A percentile compares a stretch with the other conserved stretches of the same genome.
These are phyloP conservation scores for Puccinia polysora DNA, from an alignment of 1,284 basidiomycete genomes.

Conservation along the genomic window DNA sequence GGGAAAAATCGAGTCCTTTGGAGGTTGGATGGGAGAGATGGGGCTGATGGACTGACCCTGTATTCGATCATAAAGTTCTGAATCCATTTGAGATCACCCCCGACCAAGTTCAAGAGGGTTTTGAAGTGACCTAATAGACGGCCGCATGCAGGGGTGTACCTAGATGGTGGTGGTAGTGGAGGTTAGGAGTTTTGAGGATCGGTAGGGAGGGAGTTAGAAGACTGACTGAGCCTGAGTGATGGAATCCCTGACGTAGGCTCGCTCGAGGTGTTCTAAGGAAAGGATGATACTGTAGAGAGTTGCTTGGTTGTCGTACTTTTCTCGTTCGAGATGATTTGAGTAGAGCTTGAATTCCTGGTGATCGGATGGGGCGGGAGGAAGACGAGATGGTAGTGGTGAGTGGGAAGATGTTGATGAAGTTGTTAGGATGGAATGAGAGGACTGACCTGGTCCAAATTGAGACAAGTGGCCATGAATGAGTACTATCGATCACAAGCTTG, in stretches of 20 bases:
- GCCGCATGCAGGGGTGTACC: slow-evolving; percentile 92
- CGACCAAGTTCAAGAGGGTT: slow-evolving; percentile 88
- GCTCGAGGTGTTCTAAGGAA: slow-evolving; percentile 85
- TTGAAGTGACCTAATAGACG: slow-evolving; percentile 89
- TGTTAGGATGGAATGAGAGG: no score
- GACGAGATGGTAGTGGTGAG: no score
- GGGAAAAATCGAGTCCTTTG: background rate
- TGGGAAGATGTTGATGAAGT: no score
- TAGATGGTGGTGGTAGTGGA: no score
- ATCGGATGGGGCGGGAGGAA: no score
- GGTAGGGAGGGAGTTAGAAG: no score
- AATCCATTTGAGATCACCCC: slow-evolving; percentile 71
- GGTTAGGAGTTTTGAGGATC: no score
- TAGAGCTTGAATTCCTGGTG: slow-evolving; percentile 89
- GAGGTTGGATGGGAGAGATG: no score
- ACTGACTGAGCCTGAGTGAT: slow-evolving; percentile 82
- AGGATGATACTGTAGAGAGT: slow-evolving; percentile 89
- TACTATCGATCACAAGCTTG: no score
- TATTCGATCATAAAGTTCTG: slow-evolving; percentile 89
- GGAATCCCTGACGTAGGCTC: slow-evolving; percentile 88
- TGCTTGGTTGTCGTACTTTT: slow-evolving; percentile 78
- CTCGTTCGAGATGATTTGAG: slow-evolving; percentile 79
- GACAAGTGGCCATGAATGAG: no score
- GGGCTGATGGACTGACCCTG: slow-evolving; percentile 69
- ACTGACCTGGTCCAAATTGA: no score